Conservation (phyloP, 2,329 filamentous ascomycete genomes). For the Colletotrichum sp. region DNA sequence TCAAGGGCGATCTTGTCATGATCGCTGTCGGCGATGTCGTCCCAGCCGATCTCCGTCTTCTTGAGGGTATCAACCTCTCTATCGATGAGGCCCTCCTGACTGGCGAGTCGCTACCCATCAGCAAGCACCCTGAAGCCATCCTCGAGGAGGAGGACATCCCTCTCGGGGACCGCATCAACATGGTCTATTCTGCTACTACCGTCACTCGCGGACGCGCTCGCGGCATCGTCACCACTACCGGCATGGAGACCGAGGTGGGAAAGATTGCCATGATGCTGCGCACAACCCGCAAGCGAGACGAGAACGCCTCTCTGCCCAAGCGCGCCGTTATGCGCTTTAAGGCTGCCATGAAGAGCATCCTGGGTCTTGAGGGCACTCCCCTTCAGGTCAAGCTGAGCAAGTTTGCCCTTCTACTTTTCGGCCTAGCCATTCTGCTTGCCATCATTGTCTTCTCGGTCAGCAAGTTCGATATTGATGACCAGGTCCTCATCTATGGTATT, state of each 20-base stretch:
- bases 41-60: conserved; percentile 70
- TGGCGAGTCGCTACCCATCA: conserved; percentile 73
- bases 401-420: conserved; percentile 82
- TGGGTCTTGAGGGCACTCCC: conserved; percentile 78
- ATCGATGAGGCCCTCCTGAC: conserved; percentile 79
- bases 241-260: conserved; percentile 77
- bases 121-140: conserved; percentile 64
- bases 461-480: conserved; percentile 56
- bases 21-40: conserved; percentile 71
- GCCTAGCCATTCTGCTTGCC: conserved; percentile 66
- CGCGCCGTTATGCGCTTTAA: conserved; percentile 50
- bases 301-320: conserved; percentile 37
- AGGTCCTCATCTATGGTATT: conserved; percentile 66
- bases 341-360: conserved; percentile 51
- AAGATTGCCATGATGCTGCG: conserved; percentile 75
- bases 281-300: conserved; percentile 57
- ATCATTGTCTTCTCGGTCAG: conserved; percentile 67
- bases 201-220: conserved; percentile 73
- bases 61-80: conserved; percentile 74
- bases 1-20: conserved; percentile 69
- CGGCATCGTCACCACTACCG: conserved; percentile 73
- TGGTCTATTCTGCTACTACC: conserved; percentile 75
- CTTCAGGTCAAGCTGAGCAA: conserved; percentile 86
- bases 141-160: conserved; percentile 60
- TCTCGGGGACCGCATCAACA: conserved; percentile 73